Base-by-base conservation (phyloP, 1,139 yeast species). In the Taphrina betulina region DNA sequence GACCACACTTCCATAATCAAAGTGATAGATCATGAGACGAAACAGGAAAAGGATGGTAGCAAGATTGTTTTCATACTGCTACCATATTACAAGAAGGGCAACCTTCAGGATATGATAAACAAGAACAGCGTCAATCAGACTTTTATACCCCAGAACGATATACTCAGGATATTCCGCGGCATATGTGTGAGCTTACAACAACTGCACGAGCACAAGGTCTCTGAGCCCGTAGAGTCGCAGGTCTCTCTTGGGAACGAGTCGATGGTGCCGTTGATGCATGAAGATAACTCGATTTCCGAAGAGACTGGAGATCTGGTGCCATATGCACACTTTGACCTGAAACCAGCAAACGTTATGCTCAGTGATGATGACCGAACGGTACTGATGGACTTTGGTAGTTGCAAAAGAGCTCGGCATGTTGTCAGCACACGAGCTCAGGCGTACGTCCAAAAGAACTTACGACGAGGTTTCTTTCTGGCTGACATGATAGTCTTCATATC, bases 321-420 rank as follows among this genome's bases (percentile, higher is more conserved):
- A 0, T 88, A 78, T 68, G 95, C 95, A 0, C 96, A 89, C 68
- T 73, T 89, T 60, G 96, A 89, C 67, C 71, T 90, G 57, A 89
- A 88, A 64, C 96, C 96, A 0, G 95, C 92, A 1, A 89, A 88
- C 66, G 80, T 89, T 20, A 84, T 89, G 92, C 71, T 89, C 7
- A 78, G 85, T 0, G 78, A 81, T 23, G 83, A 81, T 59, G 88
- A 88, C 0, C 68, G 28, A 19, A 95, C 95, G 0, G 89, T 89
- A 1, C 73, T 90, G 54, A 84, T 87, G 64, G 96, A 90, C 65
- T 72, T 90, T 57, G 96, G 96, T 2, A 83, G 94, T 10, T 83
- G 92, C 65, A 71, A 82, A 1, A 77, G 75, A 57, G 94, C 95
- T 0, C 72, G 85, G 2, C 66, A 79, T 3, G 65, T 70, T 0